Percentiles rank a stretch among this genome's conserved stretches.
phyloP scores from a whole-genome alignment of 352 stramenopile genomes.

The Pythium insidiosum region DNA sequence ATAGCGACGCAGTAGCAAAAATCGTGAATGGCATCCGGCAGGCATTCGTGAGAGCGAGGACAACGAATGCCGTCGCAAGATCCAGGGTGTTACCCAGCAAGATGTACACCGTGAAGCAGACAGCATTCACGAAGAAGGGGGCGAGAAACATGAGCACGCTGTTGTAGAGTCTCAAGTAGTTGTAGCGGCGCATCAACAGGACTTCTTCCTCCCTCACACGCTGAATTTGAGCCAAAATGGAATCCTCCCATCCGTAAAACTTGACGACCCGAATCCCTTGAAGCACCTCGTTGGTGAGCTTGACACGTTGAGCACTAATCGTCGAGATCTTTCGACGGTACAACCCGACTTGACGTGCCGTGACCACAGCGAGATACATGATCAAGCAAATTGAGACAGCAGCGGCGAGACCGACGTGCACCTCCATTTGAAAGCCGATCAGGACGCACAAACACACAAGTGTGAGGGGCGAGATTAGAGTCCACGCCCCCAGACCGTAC shows the following conservation, averaged over 20 bases:
- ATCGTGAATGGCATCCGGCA: slow-evolving; percentile 45
- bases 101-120: slow-evolving; percentile 80
- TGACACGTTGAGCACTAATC: slow-evolving; percentile 54
- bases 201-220: slow-evolving; percentile 17
- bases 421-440: slow-evolving; percentile 30
- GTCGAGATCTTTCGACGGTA: slow-evolving; percentile 26
- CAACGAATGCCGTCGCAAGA: slow-evolving; percentile 88
- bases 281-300: slow-evolving; percentile 85
- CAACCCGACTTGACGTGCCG: slow-evolving; percentile 22
- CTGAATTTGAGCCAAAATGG: slow-evolving; percentile 12
- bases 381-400: slow-evolving; percentile 16
- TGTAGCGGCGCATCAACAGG: slow-evolving; percentile 12
- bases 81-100: slow-evolving; percentile 78
- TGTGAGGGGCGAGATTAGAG: slow-evolving; percentile 33
- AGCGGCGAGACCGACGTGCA: slow-evolving; percentile 14
- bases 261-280: slow-evolving; percentile 73
- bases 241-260: slow-evolving; percentile 55
- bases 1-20: slow-evolving; percentile 43
- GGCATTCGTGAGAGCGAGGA: slow-evolving; percentile 82
- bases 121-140: slow-evolving; percentile 87
- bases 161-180: slow-evolving; percentile 19
- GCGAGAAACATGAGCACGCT: slow-evolving; percentile 50
- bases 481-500: slow-evolving; percentile 36
- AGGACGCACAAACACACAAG: slow-evolving; percentile 32
- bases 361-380: slow-evolving; percentile 21